Conservation (phyloP, 768 basidiomycete species). For the Basidioascus undulatus region DNA sequence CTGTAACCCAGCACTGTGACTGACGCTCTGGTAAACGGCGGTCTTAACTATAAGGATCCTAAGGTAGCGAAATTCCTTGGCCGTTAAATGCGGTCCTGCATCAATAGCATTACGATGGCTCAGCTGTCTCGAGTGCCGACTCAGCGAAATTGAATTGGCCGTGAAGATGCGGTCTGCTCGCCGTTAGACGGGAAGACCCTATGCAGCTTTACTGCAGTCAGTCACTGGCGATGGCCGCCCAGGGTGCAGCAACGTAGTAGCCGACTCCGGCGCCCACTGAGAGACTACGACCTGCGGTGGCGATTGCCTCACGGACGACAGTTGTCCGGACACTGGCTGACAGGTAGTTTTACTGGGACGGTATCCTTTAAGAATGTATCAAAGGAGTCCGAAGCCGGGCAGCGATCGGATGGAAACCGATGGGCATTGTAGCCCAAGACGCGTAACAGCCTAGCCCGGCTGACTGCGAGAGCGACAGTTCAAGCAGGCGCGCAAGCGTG, state of each 20-base stretch:
- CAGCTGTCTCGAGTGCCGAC: conserved; percentile 13
- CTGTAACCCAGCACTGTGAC: conserved; percentile 12
- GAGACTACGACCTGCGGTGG: conserved; percentile 6
- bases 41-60: conserved; percentile 16
- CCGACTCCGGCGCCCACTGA: conserved; percentile 10
- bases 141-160: conserved; percentile 15
- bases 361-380: conserved; percentile 13
- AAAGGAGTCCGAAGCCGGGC: conserved; percentile 6
- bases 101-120: conserved; percentile 13
- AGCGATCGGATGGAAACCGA: conserved; percentile 11
- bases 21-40: conserved; percentile 14
- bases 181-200: conserved; percentile 13
- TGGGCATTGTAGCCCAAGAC: conserved; percentile 8
- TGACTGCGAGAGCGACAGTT: conserved; percentile 12
- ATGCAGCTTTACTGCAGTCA: conserved; percentile 15
- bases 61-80: conserved; percentile 15
- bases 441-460: conserved; percentile 11
- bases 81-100: conserved; percentile 15
- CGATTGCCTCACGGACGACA: background rate
- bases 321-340: conserved; percentile 8
- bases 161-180: conserved; percentile 14
- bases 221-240: conserved; percentile 10
- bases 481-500: conserved; percentile 13
- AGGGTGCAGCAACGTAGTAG: conserved; percentile 14
- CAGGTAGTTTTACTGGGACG: conserved; percentile 13